phyloP scores from a whole-genome alignment of 2,329 filamentous ascomycete species.

The Epicoccum nigrum region DNA sequence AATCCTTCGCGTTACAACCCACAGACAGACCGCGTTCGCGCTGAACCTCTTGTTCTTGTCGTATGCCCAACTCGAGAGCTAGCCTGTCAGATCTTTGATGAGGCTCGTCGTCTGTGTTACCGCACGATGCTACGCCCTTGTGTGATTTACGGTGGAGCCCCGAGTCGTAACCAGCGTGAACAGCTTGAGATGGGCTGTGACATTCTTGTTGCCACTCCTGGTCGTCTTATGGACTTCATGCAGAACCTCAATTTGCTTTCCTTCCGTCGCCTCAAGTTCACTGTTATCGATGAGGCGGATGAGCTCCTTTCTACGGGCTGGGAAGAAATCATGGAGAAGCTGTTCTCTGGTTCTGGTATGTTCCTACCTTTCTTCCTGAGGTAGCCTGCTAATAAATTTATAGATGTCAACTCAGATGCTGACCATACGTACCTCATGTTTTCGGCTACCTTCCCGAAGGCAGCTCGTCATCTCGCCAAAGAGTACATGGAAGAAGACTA shows the following conservation, averaged over 20 bases:
- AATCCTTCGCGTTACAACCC: slow-evolving; percentile 64
- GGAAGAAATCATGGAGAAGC: slow-evolving; percentile 74
- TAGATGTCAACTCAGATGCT: slow-evolving; percentile 75
- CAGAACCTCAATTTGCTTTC: slow-evolving; percentile 70
- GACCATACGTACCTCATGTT: slow-evolving; percentile 80
- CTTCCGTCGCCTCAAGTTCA: slow-evolving; percentile 71
- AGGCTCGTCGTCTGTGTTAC: slow-evolving; percentile 90
- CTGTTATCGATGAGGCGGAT: slow-evolving; percentile 82
- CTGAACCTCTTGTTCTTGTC: slow-evolving; percentile 87
- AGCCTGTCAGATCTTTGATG: slow-evolving; percentile 93
- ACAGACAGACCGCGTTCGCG: slow-evolving; percentile 62
- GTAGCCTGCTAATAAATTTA: slow-evolving; percentile 16
- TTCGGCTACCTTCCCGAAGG: slow-evolving; percentile 90
- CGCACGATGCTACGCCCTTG: slow-evolving; percentile 92
- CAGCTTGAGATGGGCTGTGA: slow-evolving; percentile 87
- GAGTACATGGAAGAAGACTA: slow-evolving; percentile 76
- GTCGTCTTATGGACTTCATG: slow-evolving; percentile 86
- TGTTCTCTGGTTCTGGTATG: slow-evolving; percentile 82
- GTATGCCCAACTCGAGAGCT: slow-evolving; percentile 88
- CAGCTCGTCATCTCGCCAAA: slow-evolving; percentile 75
- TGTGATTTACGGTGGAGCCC: slow-evolving; percentile 85
- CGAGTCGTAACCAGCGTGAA: slow-evolving; percentile 69
- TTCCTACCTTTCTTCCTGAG: slow-evolving; percentile 13
- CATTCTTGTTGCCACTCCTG: slow-evolving; percentile 84
- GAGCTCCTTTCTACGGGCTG: slow-evolving; percentile 85